Conservation (phyloP, 83 land plant genomes). For the Thuja plicata region DNA sequence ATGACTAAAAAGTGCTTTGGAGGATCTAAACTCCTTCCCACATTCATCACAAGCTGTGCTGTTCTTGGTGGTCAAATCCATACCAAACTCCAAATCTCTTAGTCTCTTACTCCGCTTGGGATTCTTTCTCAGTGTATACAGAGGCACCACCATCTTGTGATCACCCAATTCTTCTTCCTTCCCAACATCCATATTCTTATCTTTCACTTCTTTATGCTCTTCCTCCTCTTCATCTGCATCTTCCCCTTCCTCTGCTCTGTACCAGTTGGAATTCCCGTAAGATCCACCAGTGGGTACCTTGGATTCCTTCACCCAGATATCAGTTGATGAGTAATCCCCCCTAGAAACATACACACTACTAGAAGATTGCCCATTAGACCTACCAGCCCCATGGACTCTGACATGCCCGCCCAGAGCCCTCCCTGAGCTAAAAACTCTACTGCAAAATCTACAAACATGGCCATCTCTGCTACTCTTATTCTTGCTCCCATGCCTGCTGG, state of each 20-base stretch:
- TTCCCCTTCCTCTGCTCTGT: background rate
- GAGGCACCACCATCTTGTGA: background rate
- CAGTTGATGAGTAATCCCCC: background rate
- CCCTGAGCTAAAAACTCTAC: constrained; percentile 19
- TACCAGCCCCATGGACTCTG: constrained; percentile 18
- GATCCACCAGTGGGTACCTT: background rate
- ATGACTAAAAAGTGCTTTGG: constrained; percentile 46
- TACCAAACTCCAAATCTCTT: background rate
- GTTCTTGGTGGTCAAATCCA: background rate
- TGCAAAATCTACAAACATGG: constrained; percentile 20
- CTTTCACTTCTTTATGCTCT: background rate
- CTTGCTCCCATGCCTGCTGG: background rate
- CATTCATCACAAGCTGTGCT: constrained; percentile 22
- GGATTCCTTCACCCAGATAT: background rate
- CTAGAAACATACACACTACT: background rate
- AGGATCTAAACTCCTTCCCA: constrained; percentile 28
- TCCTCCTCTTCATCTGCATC: background rate
- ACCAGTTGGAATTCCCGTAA: background rate
- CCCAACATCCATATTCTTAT: constrained; percentile 1
- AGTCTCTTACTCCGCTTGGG: constrained; percentile 22
- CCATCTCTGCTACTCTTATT: background rate
- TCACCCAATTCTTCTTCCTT: background rate
- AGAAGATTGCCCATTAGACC: background rate
- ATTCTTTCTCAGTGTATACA: constrained; percentile 19
- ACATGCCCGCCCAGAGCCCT: constrained; percentile 30